Evolutionary conservation across 495 filamentous ascomycete species (phyloP).

Genomic region (Tricharina praecox): DNA sequence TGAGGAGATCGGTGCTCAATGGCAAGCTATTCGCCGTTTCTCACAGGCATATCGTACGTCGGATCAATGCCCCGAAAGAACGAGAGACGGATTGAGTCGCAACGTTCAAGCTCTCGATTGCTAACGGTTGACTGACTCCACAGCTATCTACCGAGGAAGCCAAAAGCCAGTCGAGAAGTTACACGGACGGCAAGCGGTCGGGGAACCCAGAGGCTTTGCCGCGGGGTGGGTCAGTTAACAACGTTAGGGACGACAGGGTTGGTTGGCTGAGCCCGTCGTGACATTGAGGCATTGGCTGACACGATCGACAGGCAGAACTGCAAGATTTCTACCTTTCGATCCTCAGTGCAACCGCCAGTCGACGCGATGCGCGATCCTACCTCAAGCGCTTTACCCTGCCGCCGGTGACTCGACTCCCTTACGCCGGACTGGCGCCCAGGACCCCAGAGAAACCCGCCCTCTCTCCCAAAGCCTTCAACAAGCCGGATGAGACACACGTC

Average conservation of each 20-base stretch:
- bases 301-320: too few species aligned
- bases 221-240: too few species aligned
- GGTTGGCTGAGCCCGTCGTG: too few species aligned
- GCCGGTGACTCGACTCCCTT: background rate
- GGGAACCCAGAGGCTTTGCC: too few species aligned
- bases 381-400: slow-evolving; percentile 54
- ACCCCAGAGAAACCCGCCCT: slow-evolving; percentile 8
- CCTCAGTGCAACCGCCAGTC: slow-evolving; percentile 67
- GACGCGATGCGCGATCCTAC: slow-evolving; percentile 77
- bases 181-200: background rate
- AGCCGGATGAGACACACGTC: slow-evolving; percentile 12
- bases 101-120: background rate
- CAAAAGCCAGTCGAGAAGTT: background rate
- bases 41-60: background rate
- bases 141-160: too few species aligned
- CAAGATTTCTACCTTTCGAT: slow-evolving; percentile 74
- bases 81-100: background rate
- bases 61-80: background rate
- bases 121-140: too few species aligned
- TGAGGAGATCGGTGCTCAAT: slow-evolving; percentile 5
- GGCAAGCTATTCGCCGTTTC: background rate
- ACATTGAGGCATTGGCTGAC: too few species aligned
- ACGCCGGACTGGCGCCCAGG: background rate
- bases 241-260: too few species aligned
- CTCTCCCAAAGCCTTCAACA: slow-evolving; percentile 5